These are phyloP conservation scores for Fusarium odoratissimum DNA, from an alignment of 2,329 filamentous ascomycete species.

Conservation along the genomic window DNA sequence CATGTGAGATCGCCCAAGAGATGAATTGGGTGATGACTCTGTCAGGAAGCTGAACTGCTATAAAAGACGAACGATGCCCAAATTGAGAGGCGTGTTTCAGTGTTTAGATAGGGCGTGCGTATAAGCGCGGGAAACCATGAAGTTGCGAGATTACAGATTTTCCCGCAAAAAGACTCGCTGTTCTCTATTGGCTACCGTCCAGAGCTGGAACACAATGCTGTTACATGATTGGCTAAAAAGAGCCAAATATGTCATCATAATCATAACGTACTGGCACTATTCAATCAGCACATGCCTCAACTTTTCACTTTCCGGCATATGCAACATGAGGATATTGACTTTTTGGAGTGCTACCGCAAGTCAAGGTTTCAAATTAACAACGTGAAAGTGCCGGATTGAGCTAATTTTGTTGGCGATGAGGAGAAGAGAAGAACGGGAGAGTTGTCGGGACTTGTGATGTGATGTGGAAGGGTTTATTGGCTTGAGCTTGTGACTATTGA, in stretches of 20 bases:
- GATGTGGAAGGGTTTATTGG: constrained; percentile 12
- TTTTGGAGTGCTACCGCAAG: constrained; percentile 1
- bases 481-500: constrained; percentile 28
- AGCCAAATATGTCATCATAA: constrained; percentile 42
- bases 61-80: not conserved
- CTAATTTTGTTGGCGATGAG: not conserved
- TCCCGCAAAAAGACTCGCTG: not conserved
- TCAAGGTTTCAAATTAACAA: constrained; percentile 3
- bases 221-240: constrained; percentile 32
- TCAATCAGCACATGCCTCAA: constrained; percentile 39
- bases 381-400: constrained; percentile 10
- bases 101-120: constrained; percentile 23
- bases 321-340: constrained; percentile 8
- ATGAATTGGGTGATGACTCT: not conserved
- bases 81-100: not conserved
- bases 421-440: not conserved
- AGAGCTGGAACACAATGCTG: constrained; percentile 17
- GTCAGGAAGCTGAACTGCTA: not conserved
- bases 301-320: constrained; percentile 14
- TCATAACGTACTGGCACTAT: constrained; percentile 32
- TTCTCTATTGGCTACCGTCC: constrained; percentile 21
- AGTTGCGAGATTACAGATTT: constrained; percentile 38
- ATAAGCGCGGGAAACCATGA: constrained; percentile 25
- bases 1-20: not conserved
- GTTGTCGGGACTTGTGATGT: not conserved